Base-by-base conservation (phyloP, 768 basidiomycete genomes). In the Leccinum fibrillosum region DNA sequence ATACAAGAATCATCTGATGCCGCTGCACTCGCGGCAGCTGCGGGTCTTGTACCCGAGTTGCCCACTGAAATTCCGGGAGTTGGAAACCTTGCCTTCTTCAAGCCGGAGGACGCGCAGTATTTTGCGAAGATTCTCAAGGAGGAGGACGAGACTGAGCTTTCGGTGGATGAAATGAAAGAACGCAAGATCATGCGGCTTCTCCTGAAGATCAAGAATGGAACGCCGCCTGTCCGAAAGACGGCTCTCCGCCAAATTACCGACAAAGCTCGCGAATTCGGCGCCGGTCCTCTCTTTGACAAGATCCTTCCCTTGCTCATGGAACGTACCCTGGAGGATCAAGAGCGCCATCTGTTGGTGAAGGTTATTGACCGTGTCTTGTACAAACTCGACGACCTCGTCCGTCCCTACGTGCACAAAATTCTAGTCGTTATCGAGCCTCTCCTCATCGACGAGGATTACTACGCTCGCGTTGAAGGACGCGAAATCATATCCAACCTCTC, bases 401-500 rank as follows among this genome's bases (percentile, higher is more conserved):
- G 96, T 42, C 97, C 97, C 4, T 99, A 98, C 69, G 95, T 98
- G 5, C 97, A 99, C 82, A 98, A 98, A 77, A 98, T 99, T 64
- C 85, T 99, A 47, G 97, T 99, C 69, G 97, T 98, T 74, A 99
- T 99, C 65, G 97, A 99, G 76, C 97, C 97, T 1, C 82, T 99
- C 8, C 86, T 99, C 70, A 98, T 98, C 68, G 96, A 99, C 73
- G 96, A 98, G 73, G 97, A 98, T 71, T 93, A 93, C 74, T 94
- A 92, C 65, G 90, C 90, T 49, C 92, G 94, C 73, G 94, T 98
- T 45, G 97, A 98, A 77, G 97, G 97, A 63, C 93, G 96, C 34
- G 97, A 99, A 78, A 98, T 99, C 72, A 99, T 98, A 65, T 96
- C 93, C 66, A 99, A 98, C 74, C 79, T 98, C 44, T 96, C 97